These are phyloP conservation scores for Scheffersomyces lignicola DNA, from an alignment of 1,139 yeast genomes.

Conservation along the genomic window DNA sequence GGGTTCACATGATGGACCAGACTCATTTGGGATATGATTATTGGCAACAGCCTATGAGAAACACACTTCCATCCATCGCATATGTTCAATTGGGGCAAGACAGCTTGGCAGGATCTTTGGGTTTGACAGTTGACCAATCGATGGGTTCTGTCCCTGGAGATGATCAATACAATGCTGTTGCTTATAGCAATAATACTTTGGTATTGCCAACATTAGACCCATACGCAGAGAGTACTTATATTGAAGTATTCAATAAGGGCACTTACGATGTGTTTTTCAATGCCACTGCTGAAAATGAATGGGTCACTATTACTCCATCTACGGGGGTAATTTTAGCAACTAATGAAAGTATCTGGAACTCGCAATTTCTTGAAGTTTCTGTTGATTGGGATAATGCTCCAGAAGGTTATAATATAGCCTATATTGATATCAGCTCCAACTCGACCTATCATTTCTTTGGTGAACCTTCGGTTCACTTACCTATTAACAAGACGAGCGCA, in stretches of 20 bases:
- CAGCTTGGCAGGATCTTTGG: conserved; percentile 14
- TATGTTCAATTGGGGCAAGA: conserved; percentile 10
- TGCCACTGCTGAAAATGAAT: conserved; percentile 12
- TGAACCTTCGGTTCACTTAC: conserved; percentile 12
- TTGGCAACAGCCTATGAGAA: conserved; percentile 19
- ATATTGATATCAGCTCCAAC: conserved; percentile 14
- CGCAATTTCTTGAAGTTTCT: conserved; percentile 12
- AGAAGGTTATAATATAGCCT: conserved; percentile 13
- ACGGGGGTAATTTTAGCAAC: conserved; percentile 11
- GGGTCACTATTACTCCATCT: conserved; percentile 11
- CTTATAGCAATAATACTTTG: conserved; percentile 17
- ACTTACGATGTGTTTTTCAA: conserved; percentile 14
- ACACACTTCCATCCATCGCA: conserved; percentile 15
- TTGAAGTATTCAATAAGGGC: conserved; percentile 17
- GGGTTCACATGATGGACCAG: conserved; percentile 18
- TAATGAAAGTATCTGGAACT: conserved; percentile 15
- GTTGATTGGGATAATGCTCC: conserved; percentile 16
- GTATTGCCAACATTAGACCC: conserved; percentile 16
- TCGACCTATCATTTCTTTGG: conserved; percentile 11
- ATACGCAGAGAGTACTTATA: conserved; percentile 14
- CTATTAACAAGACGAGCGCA: conserved; percentile 14
- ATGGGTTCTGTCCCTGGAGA: conserved; percentile 18
- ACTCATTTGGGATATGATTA: conserved; percentile 17
- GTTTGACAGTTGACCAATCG: conserved; percentile 15
- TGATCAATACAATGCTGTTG: conserved; percentile 13